Percentiles rank a stretch among this genome's conserved stretches.
phyloP scores from a whole-genome alignment of 768 basidiomycete genomes.

The Hydnomerulius pinastri region DNA sequence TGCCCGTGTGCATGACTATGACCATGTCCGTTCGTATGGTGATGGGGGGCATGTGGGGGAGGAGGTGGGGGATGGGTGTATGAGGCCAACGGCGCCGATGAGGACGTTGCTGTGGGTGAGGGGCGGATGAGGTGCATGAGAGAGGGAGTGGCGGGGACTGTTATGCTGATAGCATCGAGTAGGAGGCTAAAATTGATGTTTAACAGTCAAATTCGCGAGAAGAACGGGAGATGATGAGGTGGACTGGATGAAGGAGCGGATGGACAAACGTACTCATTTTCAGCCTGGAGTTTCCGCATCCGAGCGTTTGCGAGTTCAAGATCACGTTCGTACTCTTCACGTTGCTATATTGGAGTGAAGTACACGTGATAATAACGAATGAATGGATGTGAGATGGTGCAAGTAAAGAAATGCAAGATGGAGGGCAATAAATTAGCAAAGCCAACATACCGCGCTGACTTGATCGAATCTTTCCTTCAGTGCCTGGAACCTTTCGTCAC shows the following conservation, averaged over 20 bases:
- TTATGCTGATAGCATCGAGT: constrained; percentile 34
- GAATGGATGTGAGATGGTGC: neutral
- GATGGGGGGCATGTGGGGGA: constrained; percentile 2
- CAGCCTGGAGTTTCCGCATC: constrained; percentile 31
- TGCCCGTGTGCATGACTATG: constrained; percentile 15
- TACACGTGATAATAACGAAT: neutral
- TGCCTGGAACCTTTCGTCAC: constrained; percentile 23
- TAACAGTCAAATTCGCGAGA: no score
- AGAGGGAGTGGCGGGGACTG: constrained; percentile 33
- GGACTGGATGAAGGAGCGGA: neutral
- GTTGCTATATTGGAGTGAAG: constrained; percentile 10
- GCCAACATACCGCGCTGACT: constrained; percentile 30
- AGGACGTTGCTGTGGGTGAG: constrained; percentile 23
- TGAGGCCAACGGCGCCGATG: constrained; percentile 19
- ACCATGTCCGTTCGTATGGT: constrained; percentile 26
- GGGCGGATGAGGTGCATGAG: constrained; percentile 32
- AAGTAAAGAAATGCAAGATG: neutral
- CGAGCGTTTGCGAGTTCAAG: constrained; percentile 28
- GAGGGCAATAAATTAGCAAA: neutral
- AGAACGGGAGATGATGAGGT: neutral
- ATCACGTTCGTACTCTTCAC: constrained; percentile 28
- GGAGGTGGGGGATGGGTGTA: constrained; percentile 12
- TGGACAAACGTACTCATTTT: constrained; percentile 30
- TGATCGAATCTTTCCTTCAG: constrained; percentile 36
- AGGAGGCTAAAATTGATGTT: constrained; percentile 23